These are phyloP conservation scores for Aspergillus kassunensis DNA, from an alignment of 495 filamentous ascomycete species.

Conservation along the genomic window DNA sequence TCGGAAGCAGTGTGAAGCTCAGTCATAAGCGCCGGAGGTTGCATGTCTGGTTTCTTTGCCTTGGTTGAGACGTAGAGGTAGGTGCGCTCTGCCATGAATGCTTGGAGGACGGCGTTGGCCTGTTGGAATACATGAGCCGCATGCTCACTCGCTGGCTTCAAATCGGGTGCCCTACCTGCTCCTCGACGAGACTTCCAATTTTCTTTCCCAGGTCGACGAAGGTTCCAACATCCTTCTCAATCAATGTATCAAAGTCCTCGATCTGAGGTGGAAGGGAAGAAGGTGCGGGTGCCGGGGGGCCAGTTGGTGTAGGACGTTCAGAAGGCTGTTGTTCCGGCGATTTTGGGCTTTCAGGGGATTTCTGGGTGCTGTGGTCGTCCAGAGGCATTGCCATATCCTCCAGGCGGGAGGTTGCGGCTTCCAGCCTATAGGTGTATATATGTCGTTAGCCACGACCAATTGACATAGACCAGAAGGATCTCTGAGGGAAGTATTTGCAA, in stretches of 20 bases:
- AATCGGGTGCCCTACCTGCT: conserved; percentile 58
- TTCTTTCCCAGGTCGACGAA: conserved; percentile 75
- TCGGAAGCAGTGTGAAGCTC: conserved; percentile 76
- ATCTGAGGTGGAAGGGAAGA: conserved; percentile 71
- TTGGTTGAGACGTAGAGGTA: conserved; percentile 86
- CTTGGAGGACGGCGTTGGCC: conserved; percentile 57
- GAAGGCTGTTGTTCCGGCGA: conserved; percentile 39
- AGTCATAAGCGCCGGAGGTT: conserved; percentile 68
- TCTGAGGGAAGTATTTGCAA: background rate
- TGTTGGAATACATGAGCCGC: conserved; percentile 19
- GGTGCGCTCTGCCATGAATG: conserved; percentile 78
- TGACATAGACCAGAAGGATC: background rate
- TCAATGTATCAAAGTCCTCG: conserved; percentile 79
- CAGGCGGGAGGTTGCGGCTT: conserved; percentile 92
- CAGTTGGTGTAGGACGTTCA: conserved; percentile 38
- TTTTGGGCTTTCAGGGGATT: conserved; percentile 37
- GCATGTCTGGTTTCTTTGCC: conserved; percentile 82
- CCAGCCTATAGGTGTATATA: conserved; percentile 60
- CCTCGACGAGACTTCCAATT: conserved; percentile 71
- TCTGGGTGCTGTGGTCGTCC: conserved; percentile 50
- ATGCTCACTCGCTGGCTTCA: background rate
- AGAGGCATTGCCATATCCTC: conserved; percentile 89
- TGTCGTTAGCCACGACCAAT: conserved; percentile 22
- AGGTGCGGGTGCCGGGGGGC: conserved; percentile 43
- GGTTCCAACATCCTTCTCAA: conserved; percentile 68